phyloP scores from a whole-genome alignment of 2,329 filamentous ascomycete species.

The Aspergillus ochraceus region DNA sequence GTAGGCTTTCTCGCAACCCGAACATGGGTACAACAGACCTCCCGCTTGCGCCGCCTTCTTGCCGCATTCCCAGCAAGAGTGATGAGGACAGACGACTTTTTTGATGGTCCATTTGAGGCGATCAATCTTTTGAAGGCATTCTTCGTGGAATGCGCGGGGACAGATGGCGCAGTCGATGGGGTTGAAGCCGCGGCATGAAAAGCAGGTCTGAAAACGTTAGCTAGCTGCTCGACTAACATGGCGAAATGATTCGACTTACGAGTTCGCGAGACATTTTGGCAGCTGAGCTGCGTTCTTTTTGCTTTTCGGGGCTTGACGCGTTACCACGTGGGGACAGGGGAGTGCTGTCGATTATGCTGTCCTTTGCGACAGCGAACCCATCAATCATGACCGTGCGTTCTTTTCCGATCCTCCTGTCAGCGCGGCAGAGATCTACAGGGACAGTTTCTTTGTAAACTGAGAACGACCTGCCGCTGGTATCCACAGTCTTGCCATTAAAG shows the following conservation, averaged over 20 bases:
- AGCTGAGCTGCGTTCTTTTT: background rate
- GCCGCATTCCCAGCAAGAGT: slow-evolving; percentile 54
- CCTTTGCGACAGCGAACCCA: slow-evolving; percentile 58
- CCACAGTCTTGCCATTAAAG: slow-evolving; percentile 55
- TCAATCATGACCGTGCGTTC: slow-evolving; percentile 59
- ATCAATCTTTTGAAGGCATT: slow-evolving; percentile 42
- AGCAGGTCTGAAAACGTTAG: slow-evolving; percentile 17
- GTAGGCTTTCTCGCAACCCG: slow-evolving; percentile 56
- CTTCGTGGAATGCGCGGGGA: slow-evolving; percentile 55
- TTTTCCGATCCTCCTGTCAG: slow-evolving; percentile 55
- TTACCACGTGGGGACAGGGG: slow-evolving; percentile 23
- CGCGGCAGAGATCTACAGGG: slow-evolving; percentile 37
- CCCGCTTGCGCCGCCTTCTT: slow-evolving; percentile 50
- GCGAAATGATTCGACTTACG: slow-evolving; percentile 14
- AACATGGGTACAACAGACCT: slow-evolving; percentile 50
- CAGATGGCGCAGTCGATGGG: slow-evolving; percentile 39
- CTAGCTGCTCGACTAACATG: too few relatives aligned
- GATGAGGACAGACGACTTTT: slow-evolving; percentile 53
- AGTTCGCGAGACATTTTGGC: slow-evolving; percentile 46
- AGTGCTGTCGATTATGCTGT: slow-evolving; percentile 54
- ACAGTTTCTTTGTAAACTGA: slow-evolving; percentile 35
- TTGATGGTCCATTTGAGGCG: slow-evolving; percentile 22
- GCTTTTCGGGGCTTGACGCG: background rate
- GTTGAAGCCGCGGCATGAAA: slow-evolving; percentile 10
- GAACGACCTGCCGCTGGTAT: slow-evolving; percentile 27